Percentiles rank a stretch among this genome's conserved stretches.
phyloP scores from a whole-genome alignment of 1,284 basidiomycete genomes.

The Trametes hirsuta region DNA sequence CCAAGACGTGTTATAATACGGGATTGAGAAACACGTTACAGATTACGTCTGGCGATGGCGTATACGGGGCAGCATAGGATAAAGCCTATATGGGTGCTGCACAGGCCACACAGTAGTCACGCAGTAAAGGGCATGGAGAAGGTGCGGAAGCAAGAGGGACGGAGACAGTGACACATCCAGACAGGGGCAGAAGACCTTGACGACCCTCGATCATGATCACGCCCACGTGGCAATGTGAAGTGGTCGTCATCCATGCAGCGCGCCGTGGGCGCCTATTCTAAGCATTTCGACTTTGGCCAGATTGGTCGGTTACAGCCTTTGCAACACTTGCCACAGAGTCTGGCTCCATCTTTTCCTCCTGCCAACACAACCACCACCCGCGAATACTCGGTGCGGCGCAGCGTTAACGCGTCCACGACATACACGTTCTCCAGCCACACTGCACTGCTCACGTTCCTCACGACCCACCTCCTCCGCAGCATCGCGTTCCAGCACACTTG shows the following conservation, averaged over 20 bases:
- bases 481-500: neutral
- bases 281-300: constrained; percentile 11
- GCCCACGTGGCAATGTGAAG: constrained; percentile 17
- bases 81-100: too few relatives aligned
- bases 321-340: neutral
- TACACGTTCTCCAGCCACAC: neutral
- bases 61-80: too few relatives aligned
- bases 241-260: neutral
- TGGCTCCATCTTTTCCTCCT: neutral
- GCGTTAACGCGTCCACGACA: neutral
- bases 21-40: too few relatives aligned
- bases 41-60: too few relatives aligned
- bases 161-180: neutral
- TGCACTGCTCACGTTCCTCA: neutral
- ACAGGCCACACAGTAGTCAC: too few relatives aligned
- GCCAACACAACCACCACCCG: neutral
- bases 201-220: constrained; percentile 9
- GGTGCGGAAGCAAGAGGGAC: neutral
- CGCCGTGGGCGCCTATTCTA: constrained; percentile 1
- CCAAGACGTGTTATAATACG: too few relatives aligned
- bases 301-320: constrained; percentile 9
- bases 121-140: too few relatives aligned
- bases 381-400: neutral
- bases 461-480: neutral
- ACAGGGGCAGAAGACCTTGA: neutral